Conservation (phyloP, 2,329 filamentous ascomycete genomes). For the Calonectria pauciramosa region DNA sequence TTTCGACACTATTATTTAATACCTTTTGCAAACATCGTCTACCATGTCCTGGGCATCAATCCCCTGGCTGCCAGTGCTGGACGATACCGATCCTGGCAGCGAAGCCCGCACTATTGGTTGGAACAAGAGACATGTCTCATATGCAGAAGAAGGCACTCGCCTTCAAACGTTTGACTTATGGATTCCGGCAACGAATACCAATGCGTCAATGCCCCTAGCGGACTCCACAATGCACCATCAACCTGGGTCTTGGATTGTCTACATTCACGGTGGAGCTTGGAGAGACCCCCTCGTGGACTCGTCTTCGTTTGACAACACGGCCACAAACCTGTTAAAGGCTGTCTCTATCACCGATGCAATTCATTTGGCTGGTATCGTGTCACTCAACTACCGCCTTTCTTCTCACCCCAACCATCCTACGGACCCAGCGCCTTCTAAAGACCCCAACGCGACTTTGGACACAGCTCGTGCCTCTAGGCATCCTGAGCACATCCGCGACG, state of each 20-base stretch:
- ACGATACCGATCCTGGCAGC: neutral
- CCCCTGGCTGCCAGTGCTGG: neutral
- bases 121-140: neutral
- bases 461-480: neutral
- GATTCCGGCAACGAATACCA: neutral
- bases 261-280: constrained; percentile 47
- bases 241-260: constrained; percentile 32
- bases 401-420: constrained; percentile 56
- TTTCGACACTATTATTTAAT: too few relatives aligned
- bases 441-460: neutral
- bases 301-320: constrained; percentile 13
- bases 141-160: neutral
- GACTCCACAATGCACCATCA: neutral
- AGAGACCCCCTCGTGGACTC: constrained; percentile 41
- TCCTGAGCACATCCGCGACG: neutral
- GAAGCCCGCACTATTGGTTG: neutral
- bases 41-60: neutral
- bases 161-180: neutral
- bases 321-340: neutral
- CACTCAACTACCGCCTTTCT: constrained; percentile 69
- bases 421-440: constrained; percentile 11
- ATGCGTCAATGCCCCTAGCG: neutral
- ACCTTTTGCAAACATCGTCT: neutral
- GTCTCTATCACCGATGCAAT: neutral
- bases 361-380: constrained; percentile 44